Conservation (phyloP, 2,329 filamentous ascomycete species). For the Trichoderma sp. region DNA sequence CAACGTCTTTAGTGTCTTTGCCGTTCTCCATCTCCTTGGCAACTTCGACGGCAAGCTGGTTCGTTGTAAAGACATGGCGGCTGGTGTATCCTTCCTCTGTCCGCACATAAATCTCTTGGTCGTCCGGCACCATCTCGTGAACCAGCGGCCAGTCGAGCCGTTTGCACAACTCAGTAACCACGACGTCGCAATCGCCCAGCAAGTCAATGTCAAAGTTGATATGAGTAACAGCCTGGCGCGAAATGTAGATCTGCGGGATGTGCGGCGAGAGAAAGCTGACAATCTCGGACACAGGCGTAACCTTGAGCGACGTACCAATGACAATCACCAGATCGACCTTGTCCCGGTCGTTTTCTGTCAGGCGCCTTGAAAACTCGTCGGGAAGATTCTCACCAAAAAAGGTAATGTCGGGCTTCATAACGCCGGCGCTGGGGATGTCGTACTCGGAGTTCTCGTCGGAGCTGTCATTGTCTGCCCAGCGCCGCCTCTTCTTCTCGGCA, state of each 20-base stretch:
- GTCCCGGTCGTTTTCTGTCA: slow-evolving; percentile 77
- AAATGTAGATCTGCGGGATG: slow-evolving; percentile 88
- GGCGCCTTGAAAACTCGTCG: slow-evolving; percentile 73
- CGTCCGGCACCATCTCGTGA: slow-evolving; percentile 77
- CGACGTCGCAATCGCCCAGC: slow-evolving; percentile 89
- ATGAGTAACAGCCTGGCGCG: slow-evolving; percentile 76
- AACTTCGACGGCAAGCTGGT: not conserved
- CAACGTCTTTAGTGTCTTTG: not conserved
- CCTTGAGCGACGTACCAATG: slow-evolving; percentile 93
- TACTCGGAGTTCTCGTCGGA: slow-evolving; percentile 47
- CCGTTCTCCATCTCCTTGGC: not conserved
- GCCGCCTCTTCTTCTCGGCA: slow-evolving; percentile 41
- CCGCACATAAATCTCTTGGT: slow-evolving; percentile 58
- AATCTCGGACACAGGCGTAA: slow-evolving; percentile 91
- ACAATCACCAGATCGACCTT: slow-evolving; percentile 87
- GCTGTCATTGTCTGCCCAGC: slow-evolving; percentile 36
- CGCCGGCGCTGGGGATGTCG: slow-evolving; percentile 62
- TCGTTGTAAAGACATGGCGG: slow-evolving; percentile 37
- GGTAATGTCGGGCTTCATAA: slow-evolving; percentile 97
- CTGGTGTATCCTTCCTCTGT: slow-evolving; percentile 34
- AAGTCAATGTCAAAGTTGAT: slow-evolving; percentile 96
- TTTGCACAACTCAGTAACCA: slow-evolving; percentile 81
- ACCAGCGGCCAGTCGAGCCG: slow-evolving; percentile 75
- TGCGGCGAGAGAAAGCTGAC: slow-evolving; percentile 73
- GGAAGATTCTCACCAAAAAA: slow-evolving; percentile 95